Conservation (phyloP, 2,329 filamentous ascomycete species). For the Verticillium albo-atrum region DNA sequence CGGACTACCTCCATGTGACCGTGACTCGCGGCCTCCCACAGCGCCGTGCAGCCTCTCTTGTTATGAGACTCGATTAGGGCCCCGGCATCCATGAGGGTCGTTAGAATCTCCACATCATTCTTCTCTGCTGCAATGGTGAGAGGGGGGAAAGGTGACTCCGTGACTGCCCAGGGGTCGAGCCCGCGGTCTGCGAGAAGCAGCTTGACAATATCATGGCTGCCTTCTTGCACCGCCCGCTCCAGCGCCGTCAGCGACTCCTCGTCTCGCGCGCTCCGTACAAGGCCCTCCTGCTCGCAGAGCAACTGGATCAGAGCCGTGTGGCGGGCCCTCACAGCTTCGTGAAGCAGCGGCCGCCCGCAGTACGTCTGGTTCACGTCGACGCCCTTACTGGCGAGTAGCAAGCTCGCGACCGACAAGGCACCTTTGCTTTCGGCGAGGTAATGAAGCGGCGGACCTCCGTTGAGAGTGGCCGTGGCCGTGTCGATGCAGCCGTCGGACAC, state of each 20-base stretch:
- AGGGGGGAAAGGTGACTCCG: neutral
- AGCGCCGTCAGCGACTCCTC: neutral
- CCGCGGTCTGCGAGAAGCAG: neutral
- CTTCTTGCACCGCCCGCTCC: neutral
- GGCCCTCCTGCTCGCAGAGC: neutral
- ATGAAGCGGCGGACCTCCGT: neutral
- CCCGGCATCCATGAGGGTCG: neutral
- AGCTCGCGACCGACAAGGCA: neutral
- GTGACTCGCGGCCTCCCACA: neutral
- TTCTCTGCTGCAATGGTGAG: neutral
- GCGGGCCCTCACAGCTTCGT: neutral
- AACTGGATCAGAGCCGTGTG: neutral
- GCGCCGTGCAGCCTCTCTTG: no score
- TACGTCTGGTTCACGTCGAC: neutral
- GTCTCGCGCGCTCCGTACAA: neutral
- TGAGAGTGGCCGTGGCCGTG: neutral
- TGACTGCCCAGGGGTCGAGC: conserved; percentile 49
- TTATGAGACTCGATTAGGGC: no score
- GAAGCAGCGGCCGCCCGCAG: neutral
- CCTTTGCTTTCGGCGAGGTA: neutral
- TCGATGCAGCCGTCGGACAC: neutral
- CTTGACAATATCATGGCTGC: neutral
- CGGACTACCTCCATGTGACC: neutral
- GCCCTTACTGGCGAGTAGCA: neutral
- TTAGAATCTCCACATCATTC: neutral